Percentiles rank a stretch among this genome's conserved stretches.
phyloP scores from a whole-genome alignment of 345 rosid genomes.

The Hibiscus tridactylites region DNA sequence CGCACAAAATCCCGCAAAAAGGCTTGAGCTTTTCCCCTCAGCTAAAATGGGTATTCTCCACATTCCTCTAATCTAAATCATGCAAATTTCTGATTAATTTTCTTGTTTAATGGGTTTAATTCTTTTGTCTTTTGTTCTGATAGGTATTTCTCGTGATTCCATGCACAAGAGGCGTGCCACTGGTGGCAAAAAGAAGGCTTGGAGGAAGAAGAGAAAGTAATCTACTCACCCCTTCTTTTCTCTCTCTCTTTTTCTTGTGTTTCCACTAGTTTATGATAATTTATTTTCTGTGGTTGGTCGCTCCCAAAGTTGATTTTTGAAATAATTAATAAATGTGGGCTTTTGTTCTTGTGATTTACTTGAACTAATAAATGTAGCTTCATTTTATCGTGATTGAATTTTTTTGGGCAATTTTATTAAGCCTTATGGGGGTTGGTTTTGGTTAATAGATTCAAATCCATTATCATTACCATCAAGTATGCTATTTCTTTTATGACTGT shows the following conservation, averaged over 20 bases:
- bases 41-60: constrained; percentile 32
- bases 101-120: background rate
- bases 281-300: background rate
- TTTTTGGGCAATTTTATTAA: background rate
- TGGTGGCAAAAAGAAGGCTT: constrained; percentile 82
- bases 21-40: constrained; percentile 1
- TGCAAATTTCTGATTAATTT: background rate
- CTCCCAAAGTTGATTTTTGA: too few species aligned
- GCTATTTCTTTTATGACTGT: background rate
- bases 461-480: background rate
- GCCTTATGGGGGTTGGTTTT: background rate
- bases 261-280: background rate
- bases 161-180: constrained; percentile 96
- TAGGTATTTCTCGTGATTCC: constrained; percentile 82
- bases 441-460: background rate
- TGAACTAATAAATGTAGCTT: background rate
- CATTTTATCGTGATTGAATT: constrained; percentile 6
- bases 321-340: background rate
- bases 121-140: background rate
- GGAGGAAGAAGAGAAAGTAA: constrained; percentile 95
- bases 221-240: background rate
- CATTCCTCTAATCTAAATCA: background rate
- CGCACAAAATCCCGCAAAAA: background rate
- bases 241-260: background rate
- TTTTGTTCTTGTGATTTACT: background rate